Base-by-base conservation (phyloP, 495 filamentous ascomycete species). In the Chaetomium tenue region DNA sequence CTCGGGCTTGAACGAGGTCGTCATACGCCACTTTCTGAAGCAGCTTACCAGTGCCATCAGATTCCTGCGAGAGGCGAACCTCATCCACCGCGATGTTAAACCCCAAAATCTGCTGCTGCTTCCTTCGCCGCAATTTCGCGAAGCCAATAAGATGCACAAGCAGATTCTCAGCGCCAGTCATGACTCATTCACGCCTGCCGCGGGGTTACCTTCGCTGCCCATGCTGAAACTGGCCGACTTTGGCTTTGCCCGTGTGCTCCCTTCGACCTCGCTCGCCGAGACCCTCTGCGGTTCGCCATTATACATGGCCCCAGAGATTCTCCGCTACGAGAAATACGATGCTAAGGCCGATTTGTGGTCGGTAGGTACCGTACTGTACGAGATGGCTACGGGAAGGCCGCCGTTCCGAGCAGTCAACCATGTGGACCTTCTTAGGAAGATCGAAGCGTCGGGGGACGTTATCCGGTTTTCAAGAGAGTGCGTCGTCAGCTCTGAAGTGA, bases 151-250 rank as follows among this genome's bases (percentile, higher is more conserved):
- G 67, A 68, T 75, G 28, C 67, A 66, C 37, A 79, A 80, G 47
- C 76, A 81, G 33, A 79, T 85, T 30, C 77, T 84, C 62, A 81
- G 77, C 61, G 90, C 86, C 47, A 92, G 88, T 69, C 84, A 88
- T 50, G 84, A 90, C 68, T 91, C 90, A 0, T 81, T 91, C 63
- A 86, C 88, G n/a, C 91, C 92, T 11, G 82, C 86, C 39, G 89
- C 88, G 3, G 95, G 95, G 0, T 73, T 98, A n/a, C 83, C 88
- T 59, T 92, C 91, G 15, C 78, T 98, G 25, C 94, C 94, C 0
- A 95, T 96, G 87, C 82, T 98, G 59, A 98, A 98, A 78, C 87
- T 98, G 70, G 94, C 94, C 13, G 94, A 98, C 78, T 98, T 98
- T 68, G 94, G 94, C 2, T 98, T 98, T 72, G 94, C 94, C 58